Percentiles rank a stretch among this genome's conserved stretches.
Conservation (phyloP, 805 yeast genomes). For the Lipomyces mesembrius region DNA sequence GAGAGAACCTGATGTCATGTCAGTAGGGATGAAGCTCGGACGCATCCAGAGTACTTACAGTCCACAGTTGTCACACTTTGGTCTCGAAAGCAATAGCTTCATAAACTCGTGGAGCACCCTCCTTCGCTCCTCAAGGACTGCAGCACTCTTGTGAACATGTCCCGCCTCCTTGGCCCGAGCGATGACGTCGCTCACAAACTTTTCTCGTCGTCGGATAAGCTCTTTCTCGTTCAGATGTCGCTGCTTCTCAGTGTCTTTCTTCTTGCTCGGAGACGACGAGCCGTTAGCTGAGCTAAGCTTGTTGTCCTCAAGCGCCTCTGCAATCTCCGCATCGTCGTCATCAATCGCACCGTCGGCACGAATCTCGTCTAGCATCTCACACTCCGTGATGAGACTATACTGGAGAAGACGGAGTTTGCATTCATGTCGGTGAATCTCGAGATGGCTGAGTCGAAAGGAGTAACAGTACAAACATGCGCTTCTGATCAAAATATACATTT, state of each 20-base stretch:
- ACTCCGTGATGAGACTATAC: constrained; percentile 83
- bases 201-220: constrained; percentile 63
- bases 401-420: constrained; percentile 83
- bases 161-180: constrained; percentile 59
- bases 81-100: constrained; percentile 70
- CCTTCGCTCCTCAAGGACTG: constrained; percentile 87
- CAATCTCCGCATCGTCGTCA: constrained; percentile 56
- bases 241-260: constrained; percentile 47
- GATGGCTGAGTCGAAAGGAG: constrained; percentile 68
- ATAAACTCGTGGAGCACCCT: constrained; percentile 68
- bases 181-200: constrained; percentile 72
- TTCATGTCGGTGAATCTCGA: constrained; percentile 74
- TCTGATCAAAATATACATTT: constrained; percentile 81
- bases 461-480: constrained; percentile 90
- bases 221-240: constrained; percentile 48
- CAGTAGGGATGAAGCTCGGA: background rate
- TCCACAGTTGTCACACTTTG: constrained; percentile 94
- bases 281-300: constrained; percentile 35
- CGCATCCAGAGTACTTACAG: constrained; percentile 53
- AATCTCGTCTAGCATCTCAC: constrained; percentile 71
- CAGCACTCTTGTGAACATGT: constrained; percentile 71
- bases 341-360: constrained; percentile 46
- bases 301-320: constrained; percentile 50
- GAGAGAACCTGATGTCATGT: constrained; percentile 59
- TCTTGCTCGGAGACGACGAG: constrained; percentile 41